These are phyloP conservation scores for Colletotrichum somersetense DNA, from an alignment of 2,329 filamentous ascomycete genomes.

Conservation along the genomic window DNA sequence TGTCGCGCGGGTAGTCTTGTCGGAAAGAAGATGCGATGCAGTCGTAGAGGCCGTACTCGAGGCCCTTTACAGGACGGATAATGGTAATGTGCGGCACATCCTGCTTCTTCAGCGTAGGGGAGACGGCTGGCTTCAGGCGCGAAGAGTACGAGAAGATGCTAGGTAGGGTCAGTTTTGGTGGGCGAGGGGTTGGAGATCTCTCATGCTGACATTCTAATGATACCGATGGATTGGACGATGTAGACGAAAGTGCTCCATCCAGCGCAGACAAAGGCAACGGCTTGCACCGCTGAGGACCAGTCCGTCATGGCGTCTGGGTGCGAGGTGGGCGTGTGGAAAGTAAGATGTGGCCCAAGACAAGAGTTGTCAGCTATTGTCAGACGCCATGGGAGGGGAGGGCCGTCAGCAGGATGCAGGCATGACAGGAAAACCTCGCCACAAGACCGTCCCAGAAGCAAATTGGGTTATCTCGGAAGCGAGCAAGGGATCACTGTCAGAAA, in stretches of 20 bases:
- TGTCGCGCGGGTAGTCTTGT: conserved; percentile 83
- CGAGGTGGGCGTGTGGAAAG: conserved; percentile 7
- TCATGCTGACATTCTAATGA: conserved; percentile 64
- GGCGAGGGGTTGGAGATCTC: neutral
- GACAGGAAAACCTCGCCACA: neutral
- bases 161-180: neutral
- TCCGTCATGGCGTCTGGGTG: conserved; percentile 23
- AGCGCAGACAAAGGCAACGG: conserved; percentile 61
- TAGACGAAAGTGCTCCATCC: conserved; percentile 67
- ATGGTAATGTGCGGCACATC: conserved; percentile 86
- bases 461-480: neutral
- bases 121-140: conserved; percentile 62
- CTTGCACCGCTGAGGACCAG: conserved; percentile 49
- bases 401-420: conserved; percentile 6
- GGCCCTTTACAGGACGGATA: conserved; percentile 92
- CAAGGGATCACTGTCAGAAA: conserved; percentile 3
- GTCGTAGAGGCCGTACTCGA: conserved; percentile 91
- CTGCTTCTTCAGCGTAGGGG: conserved; percentile 62
- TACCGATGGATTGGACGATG: conserved; percentile 68
- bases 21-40: conserved; percentile 89
- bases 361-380: conserved; percentile 44
- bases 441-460: neutral
- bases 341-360: conserved; percentile 41
- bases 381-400: conserved; percentile 9
- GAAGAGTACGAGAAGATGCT: conserved; percentile 68